Evolutionary conservation across 192 early-diverging fungal genomes (phyloP).

Genomic region (Coemansia sp.): DNA sequence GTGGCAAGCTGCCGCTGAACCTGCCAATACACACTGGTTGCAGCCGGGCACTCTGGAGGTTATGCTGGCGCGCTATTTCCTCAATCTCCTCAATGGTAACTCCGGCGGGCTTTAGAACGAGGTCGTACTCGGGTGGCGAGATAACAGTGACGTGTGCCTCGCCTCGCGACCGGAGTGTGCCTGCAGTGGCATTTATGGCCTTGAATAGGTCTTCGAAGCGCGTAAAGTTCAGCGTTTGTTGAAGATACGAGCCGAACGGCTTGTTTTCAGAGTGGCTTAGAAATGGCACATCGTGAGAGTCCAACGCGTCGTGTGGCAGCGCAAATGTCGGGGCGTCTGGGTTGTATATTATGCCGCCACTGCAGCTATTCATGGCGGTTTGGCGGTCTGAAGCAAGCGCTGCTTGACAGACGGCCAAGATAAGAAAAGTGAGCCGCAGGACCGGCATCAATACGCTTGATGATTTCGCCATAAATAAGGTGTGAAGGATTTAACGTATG

Average conservation of each 20-base stretch:
- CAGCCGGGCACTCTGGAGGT: conserved; percentile 61
- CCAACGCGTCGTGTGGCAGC: conserved; percentile 38
- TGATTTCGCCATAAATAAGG: background rate
- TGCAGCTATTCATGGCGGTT: background rate
- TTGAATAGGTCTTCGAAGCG: conserved; percentile 56
- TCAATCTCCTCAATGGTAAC: conserved; percentile 68
- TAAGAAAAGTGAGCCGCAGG: background rate
- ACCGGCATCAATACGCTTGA: background rate
- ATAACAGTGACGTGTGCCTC: conserved; percentile 75
- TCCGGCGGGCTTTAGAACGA: conserved; percentile 54
- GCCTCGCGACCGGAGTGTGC: conserved; percentile 50
- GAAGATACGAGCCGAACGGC: conserved; percentile 57
- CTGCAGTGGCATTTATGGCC: conserved; percentile 46
- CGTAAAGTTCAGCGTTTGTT: conserved; percentile 60
- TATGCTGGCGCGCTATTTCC: conserved; percentile 47
- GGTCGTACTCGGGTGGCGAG: conserved; percentile 64
- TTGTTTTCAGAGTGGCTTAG: conserved; percentile 32
- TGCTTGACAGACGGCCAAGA: background rate
- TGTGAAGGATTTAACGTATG: background rate
- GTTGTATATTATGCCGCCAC: conserved; percentile 35
- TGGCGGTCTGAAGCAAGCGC: conserved; percentile 3
- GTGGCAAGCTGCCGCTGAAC: conserved; percentile 43
- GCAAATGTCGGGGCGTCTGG: conserved; percentile 31
- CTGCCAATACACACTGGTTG: conserved; percentile 62
- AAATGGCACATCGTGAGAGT: conserved; percentile 52